Percentiles rank a stretch among this genome's conserved stretches.
These are phyloP conservation scores for Acorus calamus DNA, from an alignment of 106 monocot genomes.

Conservation along the genomic window DNA sequence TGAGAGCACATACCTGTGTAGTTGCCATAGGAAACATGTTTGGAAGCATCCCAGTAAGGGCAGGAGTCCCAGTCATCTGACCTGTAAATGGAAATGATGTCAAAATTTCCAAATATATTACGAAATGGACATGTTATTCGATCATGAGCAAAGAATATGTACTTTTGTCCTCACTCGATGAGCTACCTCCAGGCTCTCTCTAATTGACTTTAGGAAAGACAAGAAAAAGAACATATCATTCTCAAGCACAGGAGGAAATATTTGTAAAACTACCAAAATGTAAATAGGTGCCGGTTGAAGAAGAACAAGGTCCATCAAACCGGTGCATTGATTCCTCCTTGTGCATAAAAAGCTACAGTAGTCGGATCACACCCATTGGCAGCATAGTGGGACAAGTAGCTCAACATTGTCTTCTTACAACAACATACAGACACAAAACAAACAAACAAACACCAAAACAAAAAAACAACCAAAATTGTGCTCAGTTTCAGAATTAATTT, in stretches of 20 bases:
- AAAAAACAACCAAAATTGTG: constrained; percentile 67
- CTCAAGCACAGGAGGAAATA: constrained; percentile 30
- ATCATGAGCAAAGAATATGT: constrained; percentile 4
- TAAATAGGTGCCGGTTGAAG: constrained; percentile 47
- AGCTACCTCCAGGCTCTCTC: constrained; percentile 14
- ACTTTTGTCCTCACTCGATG: constrained; percentile 17
- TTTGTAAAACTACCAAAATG: constrained; percentile 53
- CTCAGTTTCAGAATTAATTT: constrained; percentile 62
- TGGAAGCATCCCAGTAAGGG: constrained; percentile 71
- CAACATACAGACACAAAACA: constrained; percentile 68
- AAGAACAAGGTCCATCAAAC: constrained; percentile 84
- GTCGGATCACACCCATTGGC: constrained; percentile 79
- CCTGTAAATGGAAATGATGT: constrained; percentile 41
- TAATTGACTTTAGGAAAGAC: constrained; percentile 16
- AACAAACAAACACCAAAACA: constrained; percentile 88
- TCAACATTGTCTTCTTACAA: constrained; percentile 88
- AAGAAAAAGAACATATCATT: constrained; percentile 15
- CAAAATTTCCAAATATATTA: no score
- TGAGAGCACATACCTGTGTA: constrained; percentile 43
- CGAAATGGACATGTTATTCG: no score
- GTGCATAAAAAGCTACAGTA: constrained; percentile 66
- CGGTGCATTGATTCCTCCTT: constrained; percentile 60
- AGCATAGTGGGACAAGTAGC: constrained; percentile 76
- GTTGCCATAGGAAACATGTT: constrained; percentile 48
- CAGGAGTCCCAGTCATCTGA: constrained; percentile 52